Evolutionary conservation across 176 grass and related monocot species (phyloP).

Genomic region (Hsuehochloa calcarea): DNA sequence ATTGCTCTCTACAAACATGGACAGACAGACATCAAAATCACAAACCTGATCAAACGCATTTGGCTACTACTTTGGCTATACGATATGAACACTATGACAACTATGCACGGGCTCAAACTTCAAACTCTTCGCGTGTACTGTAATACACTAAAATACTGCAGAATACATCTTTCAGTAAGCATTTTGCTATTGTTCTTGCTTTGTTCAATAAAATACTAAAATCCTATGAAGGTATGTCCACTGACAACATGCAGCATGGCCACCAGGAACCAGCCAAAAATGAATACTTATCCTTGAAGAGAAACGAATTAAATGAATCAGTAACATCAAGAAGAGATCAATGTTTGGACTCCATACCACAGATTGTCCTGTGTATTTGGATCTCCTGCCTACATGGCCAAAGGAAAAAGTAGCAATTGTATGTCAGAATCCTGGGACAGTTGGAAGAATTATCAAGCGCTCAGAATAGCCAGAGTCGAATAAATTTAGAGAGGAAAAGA

Average conservation of each 20-base stretch:
- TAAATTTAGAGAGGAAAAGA: background rate
- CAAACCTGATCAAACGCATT: background rate
- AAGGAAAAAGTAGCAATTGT: slow-evolving; percentile 11
- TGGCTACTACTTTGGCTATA: background rate
- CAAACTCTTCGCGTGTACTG: background rate
- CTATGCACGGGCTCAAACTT: background rate
- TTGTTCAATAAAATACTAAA: background rate
- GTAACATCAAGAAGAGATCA: background rate
- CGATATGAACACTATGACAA: background rate
- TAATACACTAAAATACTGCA: background rate
- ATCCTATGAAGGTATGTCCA: background rate
- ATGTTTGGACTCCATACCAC: slow-evolving; percentile 42
- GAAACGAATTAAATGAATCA: background rate
- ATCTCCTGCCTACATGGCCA: slow-evolving; percentile 40
- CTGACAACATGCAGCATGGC: background rate
- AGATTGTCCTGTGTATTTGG: slow-evolving; percentile 75
- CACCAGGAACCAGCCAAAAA: background rate
- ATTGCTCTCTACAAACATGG: slow-evolving; percentile 56
- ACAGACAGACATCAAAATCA: background rate
- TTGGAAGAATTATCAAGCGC: background rate
- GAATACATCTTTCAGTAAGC: background rate
- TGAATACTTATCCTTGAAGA: background rate
- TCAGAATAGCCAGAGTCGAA: background rate
- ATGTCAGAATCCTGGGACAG: background rate
- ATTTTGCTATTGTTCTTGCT: background rate